Conservation (phyloP, 2,329 filamentous ascomycete genomes). For the Metarhizium robertsii region DNA sequence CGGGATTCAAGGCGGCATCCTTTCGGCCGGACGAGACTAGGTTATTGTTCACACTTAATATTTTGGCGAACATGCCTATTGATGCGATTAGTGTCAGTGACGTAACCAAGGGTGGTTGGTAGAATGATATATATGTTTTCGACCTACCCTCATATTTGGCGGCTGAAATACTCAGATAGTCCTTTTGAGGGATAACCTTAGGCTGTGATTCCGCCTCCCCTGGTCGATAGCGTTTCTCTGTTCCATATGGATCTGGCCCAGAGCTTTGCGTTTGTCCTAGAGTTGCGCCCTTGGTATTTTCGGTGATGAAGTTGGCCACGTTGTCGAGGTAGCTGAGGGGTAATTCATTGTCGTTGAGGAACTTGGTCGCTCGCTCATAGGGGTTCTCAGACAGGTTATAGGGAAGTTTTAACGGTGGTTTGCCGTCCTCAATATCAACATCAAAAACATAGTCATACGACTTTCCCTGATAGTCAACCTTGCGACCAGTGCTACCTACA, state of each 20-base stretch:
- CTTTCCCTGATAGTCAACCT: constrained; percentile 68
- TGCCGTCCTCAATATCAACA: constrained; percentile 90
- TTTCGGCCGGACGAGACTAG: constrained; percentile 64
- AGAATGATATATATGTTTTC: background rate
- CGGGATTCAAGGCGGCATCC: constrained; percentile 62
- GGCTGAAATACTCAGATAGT: constrained; percentile 67
- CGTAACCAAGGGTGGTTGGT: too few species aligned
- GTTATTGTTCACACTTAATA: constrained; percentile 64
- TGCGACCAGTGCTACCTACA: constrained; percentile 71
- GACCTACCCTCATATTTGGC: constrained; percentile 54
- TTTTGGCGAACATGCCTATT: constrained; percentile 64
- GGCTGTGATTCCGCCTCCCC: constrained; percentile 38
- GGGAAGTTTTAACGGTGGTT: constrained; percentile 85
- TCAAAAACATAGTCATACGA: constrained; percentile 97
- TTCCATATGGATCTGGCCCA: constrained; percentile 65
- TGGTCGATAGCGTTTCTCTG: constrained; percentile 69
- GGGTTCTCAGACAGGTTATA: constrained; percentile 90
- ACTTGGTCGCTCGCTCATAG: constrained; percentile 84
- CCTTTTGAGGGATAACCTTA: constrained; percentile 65
- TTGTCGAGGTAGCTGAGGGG: constrained; percentile 82
- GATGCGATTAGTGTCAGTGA: constrained; percentile 10
- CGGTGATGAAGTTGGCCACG: constrained; percentile 83
- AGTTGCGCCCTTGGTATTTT: constrained; percentile 80
- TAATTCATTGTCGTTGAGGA: constrained; percentile 80
- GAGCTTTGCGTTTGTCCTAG: constrained; percentile 52